These are phyloP conservation scores for Metroxylon sagu DNA, from an alignment of 176 grass and related monocot species.

Conservation along the genomic window DNA sequence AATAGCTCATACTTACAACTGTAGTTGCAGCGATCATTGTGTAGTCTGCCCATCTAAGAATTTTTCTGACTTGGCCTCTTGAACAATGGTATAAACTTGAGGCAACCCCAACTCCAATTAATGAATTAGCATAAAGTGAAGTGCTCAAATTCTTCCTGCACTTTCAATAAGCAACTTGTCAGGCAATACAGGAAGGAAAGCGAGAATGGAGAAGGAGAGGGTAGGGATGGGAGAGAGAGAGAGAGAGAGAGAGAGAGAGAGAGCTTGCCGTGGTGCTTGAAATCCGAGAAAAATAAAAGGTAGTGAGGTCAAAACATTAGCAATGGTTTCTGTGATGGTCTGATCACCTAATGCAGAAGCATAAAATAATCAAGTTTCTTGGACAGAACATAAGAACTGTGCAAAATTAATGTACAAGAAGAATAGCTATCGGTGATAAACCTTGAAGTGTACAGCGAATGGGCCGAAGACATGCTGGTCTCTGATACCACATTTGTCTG, in stretches of 20 bases:
- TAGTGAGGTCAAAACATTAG: slow-evolving; percentile 85
- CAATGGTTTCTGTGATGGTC: slow-evolving; percentile 67
- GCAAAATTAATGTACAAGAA: too few relatives aligned
- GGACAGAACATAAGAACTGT: too few relatives aligned
- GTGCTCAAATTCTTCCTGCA: slow-evolving; percentile 81
- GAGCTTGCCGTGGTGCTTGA: slow-evolving; percentile 60
- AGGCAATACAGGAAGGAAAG: slow-evolving; percentile 25
- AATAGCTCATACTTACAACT: slow-evolving; percentile 44
- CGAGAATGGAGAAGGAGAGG: too few relatives aligned
- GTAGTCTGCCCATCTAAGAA: slow-evolving; percentile 88
- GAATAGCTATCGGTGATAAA: slow-evolving; percentile 19
- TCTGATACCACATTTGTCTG: slow-evolving; percentile 69
- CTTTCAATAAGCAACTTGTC: slow-evolving; percentile 40
- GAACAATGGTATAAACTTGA: slow-evolving; percentile 88
- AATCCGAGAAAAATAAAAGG: slow-evolving; percentile 84
- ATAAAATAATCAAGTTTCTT: background rate
- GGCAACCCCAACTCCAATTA: slow-evolving; percentile 93
- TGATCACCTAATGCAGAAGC: slow-evolving; percentile 55
- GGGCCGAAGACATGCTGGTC: slow-evolving; percentile 70
- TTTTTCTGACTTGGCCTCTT: slow-evolving; percentile 68
- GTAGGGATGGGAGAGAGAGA: too few relatives aligned
- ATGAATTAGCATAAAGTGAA: slow-evolving; percentile 73
- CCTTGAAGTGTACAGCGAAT: slow-evolving; percentile 73
- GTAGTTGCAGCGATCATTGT: slow-evolving; percentile 92
- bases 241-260: background rate